These are phyloP conservation scores for Tulasnella sp. DNA, from an alignment of 768 basidiomycete genomes.

Conservation along the genomic window DNA sequence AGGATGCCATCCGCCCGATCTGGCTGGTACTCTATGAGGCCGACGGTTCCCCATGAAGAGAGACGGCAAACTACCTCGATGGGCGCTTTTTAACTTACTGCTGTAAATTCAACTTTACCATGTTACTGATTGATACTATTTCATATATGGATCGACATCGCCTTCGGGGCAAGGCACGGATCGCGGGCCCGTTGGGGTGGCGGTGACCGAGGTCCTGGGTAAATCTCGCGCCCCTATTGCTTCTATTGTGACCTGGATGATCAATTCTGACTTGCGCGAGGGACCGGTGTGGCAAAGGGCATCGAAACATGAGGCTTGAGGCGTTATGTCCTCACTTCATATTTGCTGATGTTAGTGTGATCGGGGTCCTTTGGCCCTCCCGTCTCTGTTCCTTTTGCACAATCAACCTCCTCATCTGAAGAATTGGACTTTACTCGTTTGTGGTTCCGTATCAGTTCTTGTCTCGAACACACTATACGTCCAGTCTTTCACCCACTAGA, in stretches of 20 bases:
- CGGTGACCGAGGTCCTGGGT: neutral
- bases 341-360: neutral
- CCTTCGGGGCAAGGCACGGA: neutral
- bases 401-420: neutral
- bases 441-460: neutral
- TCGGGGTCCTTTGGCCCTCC: neutral
- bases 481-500: neutral
- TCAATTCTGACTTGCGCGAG: neutral
- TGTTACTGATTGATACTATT: neutral
- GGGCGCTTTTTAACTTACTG: neutral
- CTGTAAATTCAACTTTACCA: neutral
- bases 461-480: neutral
- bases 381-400: neutral
- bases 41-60: neutral
- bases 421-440: neutral
- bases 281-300: neutral
- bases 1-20: constrained; percentile 19
- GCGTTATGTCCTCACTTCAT: neutral
- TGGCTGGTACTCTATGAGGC: constrained; percentile 18
- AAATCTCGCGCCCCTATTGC: neutral
- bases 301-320: neutral
- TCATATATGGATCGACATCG: neutral
- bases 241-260: neutral
- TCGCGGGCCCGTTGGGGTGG: neutral
- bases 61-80: neutral